Conservation (phyloP, 805 yeast species). For the Teunomyces aglyptinius region DNA sequence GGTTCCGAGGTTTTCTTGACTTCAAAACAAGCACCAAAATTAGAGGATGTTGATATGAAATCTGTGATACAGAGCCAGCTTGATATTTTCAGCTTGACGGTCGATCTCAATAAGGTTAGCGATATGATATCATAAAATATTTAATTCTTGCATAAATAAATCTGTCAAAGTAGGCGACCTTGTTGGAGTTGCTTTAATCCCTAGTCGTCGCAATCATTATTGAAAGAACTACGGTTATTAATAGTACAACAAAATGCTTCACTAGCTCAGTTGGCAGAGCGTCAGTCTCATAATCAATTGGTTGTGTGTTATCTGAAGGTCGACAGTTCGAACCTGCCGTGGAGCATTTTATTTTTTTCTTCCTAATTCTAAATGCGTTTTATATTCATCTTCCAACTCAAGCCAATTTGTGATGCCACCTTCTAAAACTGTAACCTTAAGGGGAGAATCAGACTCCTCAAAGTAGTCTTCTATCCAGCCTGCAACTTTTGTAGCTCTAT, state of each 20-base stretch:
- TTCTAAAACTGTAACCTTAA: slow-evolving; percentile 19
- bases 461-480: slow-evolving; percentile 23
- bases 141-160: neutral
- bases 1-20: neutral
- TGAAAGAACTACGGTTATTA: neutral
- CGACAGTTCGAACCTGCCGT: slow-evolving; percentile 42
- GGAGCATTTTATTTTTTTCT: slow-evolving; percentile 24
- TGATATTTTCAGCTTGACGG: neutral
- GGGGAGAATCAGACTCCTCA: slow-evolving; percentile 10
- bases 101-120: neutral
- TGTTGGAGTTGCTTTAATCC: no score
- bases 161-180: neutral
- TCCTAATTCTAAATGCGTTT: neutral
- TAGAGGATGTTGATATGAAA: neutral
- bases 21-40: no score
- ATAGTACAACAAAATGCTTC: slow-evolving; percentile 10
- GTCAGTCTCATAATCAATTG: slow-evolving; percentile 14
- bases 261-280: slow-evolving; percentile 17
- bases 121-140: slow-evolving; percentile 2
- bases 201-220: no score
- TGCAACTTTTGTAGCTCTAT: slow-evolving; percentile 18
- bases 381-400: slow-evolving; percentile 9
- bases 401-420: slow-evolving; percentile 25
- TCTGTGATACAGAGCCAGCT: neutral
- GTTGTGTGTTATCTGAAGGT: slow-evolving; percentile 31